A percentile compares a stretch with the other conserved stretches of the same genome.
Conservation (phyloP, 495 filamentous ascomycete species). For the Penicillium canescens region DNA sequence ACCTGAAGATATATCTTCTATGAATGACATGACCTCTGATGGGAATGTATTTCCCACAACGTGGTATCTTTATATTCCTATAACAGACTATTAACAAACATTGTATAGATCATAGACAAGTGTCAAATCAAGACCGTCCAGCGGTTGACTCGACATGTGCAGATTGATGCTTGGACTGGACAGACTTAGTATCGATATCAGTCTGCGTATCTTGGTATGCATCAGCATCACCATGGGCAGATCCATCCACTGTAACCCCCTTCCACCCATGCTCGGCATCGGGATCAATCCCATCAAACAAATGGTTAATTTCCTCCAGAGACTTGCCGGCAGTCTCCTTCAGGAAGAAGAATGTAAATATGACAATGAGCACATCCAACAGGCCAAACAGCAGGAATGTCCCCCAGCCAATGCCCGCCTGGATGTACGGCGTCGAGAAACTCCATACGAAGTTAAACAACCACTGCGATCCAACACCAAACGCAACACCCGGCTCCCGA, state of each 20-base stretch:
- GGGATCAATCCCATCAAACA: slow-evolving; percentile 50
- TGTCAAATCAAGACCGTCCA: slow-evolving; percentile 14
- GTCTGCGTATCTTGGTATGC: slow-evolving; percentile 2
- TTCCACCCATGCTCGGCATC: slow-evolving; percentile 23
- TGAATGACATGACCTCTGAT: slow-evolving; percentile 7
- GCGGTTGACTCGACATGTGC: slow-evolving; percentile 18
- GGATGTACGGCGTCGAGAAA: slow-evolving; percentile 52
- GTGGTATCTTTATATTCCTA: background rate
- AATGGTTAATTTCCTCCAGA: slow-evolving; percentile 67
- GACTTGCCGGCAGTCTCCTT: slow-evolving; percentile 69
- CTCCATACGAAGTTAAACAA: slow-evolving; percentile 55
- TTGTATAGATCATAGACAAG: background rate
- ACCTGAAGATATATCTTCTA: background rate
- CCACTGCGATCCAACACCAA: slow-evolving; percentile 52
- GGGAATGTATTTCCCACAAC: background rate
- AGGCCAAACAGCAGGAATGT: slow-evolving; percentile 53
- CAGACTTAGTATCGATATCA: slow-evolving; percentile 7
- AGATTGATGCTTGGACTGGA: slow-evolving; percentile 5
- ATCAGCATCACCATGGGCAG: background rate
- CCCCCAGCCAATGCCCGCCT: slow-evolving; percentile 45
- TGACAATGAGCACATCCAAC: slow-evolving; percentile 38
- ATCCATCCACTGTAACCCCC: background rate
- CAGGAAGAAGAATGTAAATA: slow-evolving; percentile 45
- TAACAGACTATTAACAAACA: background rate
- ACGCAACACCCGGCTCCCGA: slow-evolving; percentile 49